Percentiles rank a stretch among this genome's conserved stretches.
Conservation (phyloP, 352 stramenopile genomes). For the Phytophthora quininea region DNA sequence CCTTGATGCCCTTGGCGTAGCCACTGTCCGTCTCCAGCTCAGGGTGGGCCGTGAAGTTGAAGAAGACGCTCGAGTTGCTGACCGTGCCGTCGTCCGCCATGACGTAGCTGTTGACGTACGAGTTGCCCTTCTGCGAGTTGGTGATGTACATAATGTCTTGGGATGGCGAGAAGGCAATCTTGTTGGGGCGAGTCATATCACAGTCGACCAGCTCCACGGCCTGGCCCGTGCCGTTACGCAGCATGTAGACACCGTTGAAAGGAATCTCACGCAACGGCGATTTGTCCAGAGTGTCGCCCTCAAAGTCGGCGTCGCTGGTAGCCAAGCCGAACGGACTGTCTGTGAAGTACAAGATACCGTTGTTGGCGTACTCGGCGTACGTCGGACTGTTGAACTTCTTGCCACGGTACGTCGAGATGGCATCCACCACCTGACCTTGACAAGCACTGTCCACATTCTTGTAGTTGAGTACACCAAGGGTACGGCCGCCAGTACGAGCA, state of each 20-base stretch:
- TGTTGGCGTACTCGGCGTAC: constrained; percentile 67
- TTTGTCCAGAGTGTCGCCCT: constrained; percentile 71
- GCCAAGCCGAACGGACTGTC: constrained; percentile 81
- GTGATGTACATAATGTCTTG: constrained; percentile 82
- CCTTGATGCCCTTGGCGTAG: constrained; percentile 78
- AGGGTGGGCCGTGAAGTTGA: constrained; percentile 77
- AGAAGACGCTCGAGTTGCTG: constrained; percentile 63
- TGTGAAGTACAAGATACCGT: constrained; percentile 79
- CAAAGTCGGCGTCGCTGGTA: constrained; percentile 58
- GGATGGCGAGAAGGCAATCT: constrained; percentile 79
- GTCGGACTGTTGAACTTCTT: constrained; percentile 83
- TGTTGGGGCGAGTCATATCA: constrained; percentile 82
- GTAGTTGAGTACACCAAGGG: constrained; percentile 76
- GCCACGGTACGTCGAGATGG: constrained; percentile 72
- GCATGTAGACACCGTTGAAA: constrained; percentile 82
- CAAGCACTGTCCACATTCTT: constrained; percentile 51
- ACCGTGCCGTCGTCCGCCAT: constrained; percentile 61
- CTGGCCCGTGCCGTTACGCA: constrained; percentile 53
- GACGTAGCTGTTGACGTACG: constrained; percentile 78
- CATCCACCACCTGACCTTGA: constrained; percentile 77
- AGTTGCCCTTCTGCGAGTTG: constrained; percentile 79
- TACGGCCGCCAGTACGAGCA: constrained; percentile 74
- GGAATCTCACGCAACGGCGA: constrained; percentile 72
- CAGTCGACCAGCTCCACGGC: constrained; percentile 70
- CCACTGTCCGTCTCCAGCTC: constrained; percentile 64